Percentiles rank a stretch among this genome's conserved stretches.
Evolutionary conservation across 805 yeast species (phyloP).

Genomic region (Metschnikowia shivogae): DNA sequence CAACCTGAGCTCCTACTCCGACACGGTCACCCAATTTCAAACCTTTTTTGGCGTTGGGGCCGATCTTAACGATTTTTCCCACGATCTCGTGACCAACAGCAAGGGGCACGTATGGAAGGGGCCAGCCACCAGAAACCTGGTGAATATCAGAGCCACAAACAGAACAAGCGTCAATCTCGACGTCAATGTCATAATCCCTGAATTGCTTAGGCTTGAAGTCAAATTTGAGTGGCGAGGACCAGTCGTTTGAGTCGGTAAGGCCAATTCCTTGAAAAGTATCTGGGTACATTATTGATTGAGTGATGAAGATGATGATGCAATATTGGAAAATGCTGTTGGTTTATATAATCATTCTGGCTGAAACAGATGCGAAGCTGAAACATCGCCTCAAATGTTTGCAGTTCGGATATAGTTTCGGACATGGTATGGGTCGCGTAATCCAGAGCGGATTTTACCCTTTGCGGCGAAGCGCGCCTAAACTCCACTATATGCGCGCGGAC

Average conservation of each 20-base stretch:
- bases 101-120: slow-evolving; percentile 13
- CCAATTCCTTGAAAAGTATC: slow-evolving; percentile 9
- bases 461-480: too few species aligned
- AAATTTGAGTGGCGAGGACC: slow-evolving; percentile 7
- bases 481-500: too few species aligned
- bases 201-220: slow-evolving; percentile 9
- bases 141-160: slow-evolving; percentile 59
- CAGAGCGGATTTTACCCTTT: too few species aligned
- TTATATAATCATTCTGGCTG: too few species aligned
- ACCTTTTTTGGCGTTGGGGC: slow-evolving; percentile 8
- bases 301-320: not conserved
- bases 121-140: slow-evolving; percentile 49
- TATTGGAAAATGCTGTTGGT: too few species aligned
- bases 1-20: slow-evolving; percentile 67
- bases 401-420: too few species aligned
- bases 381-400: too few species aligned
- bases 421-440: too few species aligned
- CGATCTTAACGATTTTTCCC: slow-evolving; percentile 10
- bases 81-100: slow-evolving; percentile 25
- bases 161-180: slow-evolving; percentile 10
- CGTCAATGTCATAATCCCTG: slow-evolving; percentile 11
- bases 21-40: slow-evolving; percentile 67
- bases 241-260: slow-evolving; percentile 8
- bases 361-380: too few species aligned
- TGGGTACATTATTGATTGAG: slow-evolving; percentile 3